Evolutionary conservation across 768 basidiomycete species (phyloP).

Genomic region (Mycena albidolilacea): DNA sequence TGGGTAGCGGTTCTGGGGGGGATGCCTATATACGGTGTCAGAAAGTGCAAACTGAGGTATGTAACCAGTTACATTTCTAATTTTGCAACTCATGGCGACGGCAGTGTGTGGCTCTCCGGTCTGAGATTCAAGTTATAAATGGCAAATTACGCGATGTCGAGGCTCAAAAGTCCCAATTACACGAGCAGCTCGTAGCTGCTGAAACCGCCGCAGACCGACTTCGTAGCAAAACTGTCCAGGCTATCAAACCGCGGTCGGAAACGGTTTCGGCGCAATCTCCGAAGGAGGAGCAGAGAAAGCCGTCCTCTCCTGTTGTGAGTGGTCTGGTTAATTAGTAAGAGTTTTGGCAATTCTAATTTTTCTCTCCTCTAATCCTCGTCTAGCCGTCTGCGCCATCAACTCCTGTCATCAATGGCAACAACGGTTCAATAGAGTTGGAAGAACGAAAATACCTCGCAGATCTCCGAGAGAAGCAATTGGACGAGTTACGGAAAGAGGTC

Average conservation of each 20-base stretch:
- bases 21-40: slow-evolving; percentile 64
- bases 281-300: slow-evolving; percentile 65
- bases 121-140: slow-evolving; percentile 68
- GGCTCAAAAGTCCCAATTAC: slow-evolving; percentile 63
- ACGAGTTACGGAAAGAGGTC: slow-evolving; percentile 63
- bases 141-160: slow-evolving; percentile 66
- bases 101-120: slow-evolving; percentile 72
- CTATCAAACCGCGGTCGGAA: slow-evolving; percentile 58
- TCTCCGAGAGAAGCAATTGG: slow-evolving; percentile 61
- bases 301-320: slow-evolving; percentile 83
- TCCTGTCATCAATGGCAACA: slow-evolving; percentile 54
- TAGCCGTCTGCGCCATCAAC: slow-evolving; percentile 58
- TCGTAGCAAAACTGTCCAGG: slow-evolving; percentile 66
- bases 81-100: slow-evolving; percentile 31
- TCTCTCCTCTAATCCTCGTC: slow-evolving; percentile 58
- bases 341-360: slow-evolving; percentile 61
- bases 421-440: slow-evolving; percentile 54
- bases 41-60: slow-evolving; percentile 72
- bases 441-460: slow-evolving; percentile 60
- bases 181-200: slow-evolving; percentile 65
- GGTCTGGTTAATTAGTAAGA: slow-evolving; percentile 78
- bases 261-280: slow-evolving; percentile 47
- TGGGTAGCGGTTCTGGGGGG: slow-evolving; percentile 56
- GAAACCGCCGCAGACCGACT: slow-evolving; percentile 77
- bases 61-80: slow-evolving; percentile 39